Evolutionary conservation across 1,284 basidiomycete genomes (phyloP).

Genomic region (Melampsora americana): DNA sequence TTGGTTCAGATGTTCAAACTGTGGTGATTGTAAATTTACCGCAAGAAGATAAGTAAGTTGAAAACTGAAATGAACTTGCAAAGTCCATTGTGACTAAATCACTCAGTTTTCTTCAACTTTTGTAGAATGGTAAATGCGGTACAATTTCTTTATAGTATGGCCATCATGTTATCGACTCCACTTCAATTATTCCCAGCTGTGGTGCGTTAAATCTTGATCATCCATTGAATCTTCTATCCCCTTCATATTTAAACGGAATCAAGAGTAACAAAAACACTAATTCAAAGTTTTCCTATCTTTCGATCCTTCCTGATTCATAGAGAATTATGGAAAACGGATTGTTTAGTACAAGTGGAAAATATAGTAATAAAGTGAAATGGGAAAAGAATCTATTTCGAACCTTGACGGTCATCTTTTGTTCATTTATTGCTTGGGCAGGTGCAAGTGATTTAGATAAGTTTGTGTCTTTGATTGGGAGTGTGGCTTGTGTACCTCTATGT

Average conservation of each 20-base stretch:
- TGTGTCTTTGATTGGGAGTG: conserved; percentile 85
- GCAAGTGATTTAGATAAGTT: conserved; percentile 94
- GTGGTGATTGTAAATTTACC: conserved; percentile 95
- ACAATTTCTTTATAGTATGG: conserved; percentile 62
- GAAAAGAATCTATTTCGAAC: conserved; percentile 88
- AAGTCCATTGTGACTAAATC: conserved; percentile 56
- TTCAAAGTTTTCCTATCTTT: background rate
- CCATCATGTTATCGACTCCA: conserved; percentile 89
- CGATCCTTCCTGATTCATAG: conserved; percentile 4
- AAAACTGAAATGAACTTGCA: background rate
- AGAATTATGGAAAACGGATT: conserved; percentile 95
- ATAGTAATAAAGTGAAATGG: conserved; percentile 68
- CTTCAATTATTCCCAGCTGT: conserved; percentile 96
- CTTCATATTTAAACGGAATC: background rate
- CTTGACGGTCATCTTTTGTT: conserved; percentile 70
- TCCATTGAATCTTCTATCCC: background rate
- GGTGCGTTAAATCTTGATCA: background rate
- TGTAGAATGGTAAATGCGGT: conserved; percentile 39
- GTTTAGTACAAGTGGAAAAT: conserved; percentile 81
- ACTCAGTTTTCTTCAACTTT: conserved; percentile 83
- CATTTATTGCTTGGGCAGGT: conserved; percentile 74
- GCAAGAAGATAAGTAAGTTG: conserved; percentile 77
- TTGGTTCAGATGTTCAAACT: conserved; percentile 64
- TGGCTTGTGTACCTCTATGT: conserved; percentile 90
- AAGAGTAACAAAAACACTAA: too few relatives aligned